These are phyloP conservation scores for Penicillium riverlandense DNA, from an alignment of 495 filamentous ascomycete genomes.

Conservation along the genomic window DNA sequence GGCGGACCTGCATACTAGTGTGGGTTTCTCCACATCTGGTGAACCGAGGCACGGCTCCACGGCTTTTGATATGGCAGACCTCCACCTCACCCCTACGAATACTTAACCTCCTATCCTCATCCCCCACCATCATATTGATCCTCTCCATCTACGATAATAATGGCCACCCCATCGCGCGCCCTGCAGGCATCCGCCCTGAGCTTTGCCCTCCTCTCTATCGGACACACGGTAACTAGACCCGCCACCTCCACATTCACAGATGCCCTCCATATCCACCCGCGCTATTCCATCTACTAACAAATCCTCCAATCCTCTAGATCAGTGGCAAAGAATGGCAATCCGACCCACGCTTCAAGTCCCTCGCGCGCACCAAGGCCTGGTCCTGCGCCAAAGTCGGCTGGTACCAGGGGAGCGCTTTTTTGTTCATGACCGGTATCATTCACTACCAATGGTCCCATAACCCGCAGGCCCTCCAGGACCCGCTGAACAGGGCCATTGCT, in stretches of 20 bases:
- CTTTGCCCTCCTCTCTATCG: neutral
- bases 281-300: neutral
- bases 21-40: too few relatives aligned
- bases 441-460: constrained; percentile 25
- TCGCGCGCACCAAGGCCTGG: constrained; percentile 17
- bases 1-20: too few relatives aligned
- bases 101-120: too few relatives aligned
- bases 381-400: constrained; percentile 22
- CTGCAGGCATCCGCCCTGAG: neutral
- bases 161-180: neutral
- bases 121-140: too few relatives aligned
- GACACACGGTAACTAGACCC: neutral
- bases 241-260: neutral
- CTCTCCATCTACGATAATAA: neutral
- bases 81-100: too few relatives aligned
- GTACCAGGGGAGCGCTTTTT: constrained; percentile 29
- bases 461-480: constrained; percentile 16
- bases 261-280: neutral
- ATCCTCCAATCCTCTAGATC: constrained; percentile 2
- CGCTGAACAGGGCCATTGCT: constrained; percentile 22
- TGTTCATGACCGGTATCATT: constrained; percentile 21
- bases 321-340: constrained; percentile 18
- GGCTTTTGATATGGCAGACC: too few relatives aligned
- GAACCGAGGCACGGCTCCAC: too few relatives aligned
- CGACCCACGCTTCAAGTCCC: constrained; percentile 17